phyloP scores from a whole-genome alignment of 306 rosid species.

The Amphicarpaea edgeworthii region DNA sequence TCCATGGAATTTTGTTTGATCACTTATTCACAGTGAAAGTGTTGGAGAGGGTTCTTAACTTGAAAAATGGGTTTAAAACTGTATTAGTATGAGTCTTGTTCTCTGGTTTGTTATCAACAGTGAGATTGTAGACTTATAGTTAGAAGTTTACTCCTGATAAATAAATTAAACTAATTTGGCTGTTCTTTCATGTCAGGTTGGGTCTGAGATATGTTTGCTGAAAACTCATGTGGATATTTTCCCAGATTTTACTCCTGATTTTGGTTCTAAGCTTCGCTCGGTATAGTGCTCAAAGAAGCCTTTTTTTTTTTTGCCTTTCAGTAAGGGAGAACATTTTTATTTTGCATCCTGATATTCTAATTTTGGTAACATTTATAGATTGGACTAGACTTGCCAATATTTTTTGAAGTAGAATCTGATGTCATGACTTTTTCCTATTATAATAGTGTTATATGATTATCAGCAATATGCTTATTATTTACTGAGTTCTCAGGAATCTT shows the following conservation, averaged over 20 bases:
- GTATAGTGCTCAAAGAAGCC: conserved; percentile 52
- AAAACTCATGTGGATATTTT: conserved; percentile 93
- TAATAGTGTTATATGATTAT: background rate
- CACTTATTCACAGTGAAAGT: conserved; percentile 5
- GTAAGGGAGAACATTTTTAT: conserved; percentile 7
- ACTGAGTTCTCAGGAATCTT: conserved; percentile 10
- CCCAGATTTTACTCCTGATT: conserved; percentile 88
- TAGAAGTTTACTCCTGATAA: background rate
- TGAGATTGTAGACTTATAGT: conserved; percentile 9
- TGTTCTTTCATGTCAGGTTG: conserved; percentile 64
- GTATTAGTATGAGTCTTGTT: background rate
- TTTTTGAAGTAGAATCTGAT: conserved; percentile 1
- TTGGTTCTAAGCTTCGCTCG: conserved; percentile 79
- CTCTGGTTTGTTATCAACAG: conserved; percentile 18
- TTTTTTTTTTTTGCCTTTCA: background rate
- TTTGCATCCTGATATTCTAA: conserved; percentile 6
- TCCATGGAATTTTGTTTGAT: conserved; percentile 12
- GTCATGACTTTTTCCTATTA: no score
- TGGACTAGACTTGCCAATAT: background rate
- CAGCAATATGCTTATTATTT: background rate
- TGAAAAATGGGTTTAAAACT: conserved; percentile 18
- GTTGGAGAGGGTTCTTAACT: conserved; percentile 17
- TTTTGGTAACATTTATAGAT: conserved; percentile 2
- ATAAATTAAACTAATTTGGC: background rate
- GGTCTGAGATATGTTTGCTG: conserved; percentile 89